These are phyloP conservation scores for Rusavskia elegans DNA, from an alignment of 495 filamentous ascomycete species.

Conservation along the genomic window DNA sequence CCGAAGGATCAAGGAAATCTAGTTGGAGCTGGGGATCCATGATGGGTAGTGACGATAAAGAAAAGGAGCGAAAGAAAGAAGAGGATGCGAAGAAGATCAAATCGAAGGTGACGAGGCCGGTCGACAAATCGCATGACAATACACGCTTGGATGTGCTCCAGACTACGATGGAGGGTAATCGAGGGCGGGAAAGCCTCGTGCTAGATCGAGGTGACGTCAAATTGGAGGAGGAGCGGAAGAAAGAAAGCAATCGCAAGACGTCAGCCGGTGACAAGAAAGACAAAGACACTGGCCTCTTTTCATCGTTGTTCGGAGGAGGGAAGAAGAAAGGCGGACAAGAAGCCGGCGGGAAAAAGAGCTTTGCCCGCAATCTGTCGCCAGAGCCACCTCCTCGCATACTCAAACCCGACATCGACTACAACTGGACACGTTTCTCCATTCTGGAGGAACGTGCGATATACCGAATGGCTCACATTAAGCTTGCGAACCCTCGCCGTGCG, in stretches of 20 bases:
- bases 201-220: constrained; percentile 66
- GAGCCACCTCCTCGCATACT: constrained; percentile 57
- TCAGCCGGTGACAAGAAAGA: constrained; percentile 71
- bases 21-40: constrained; percentile 60
- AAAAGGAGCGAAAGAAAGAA: constrained; percentile 52
- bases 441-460: constrained; percentile 96
- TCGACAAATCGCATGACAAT: constrained; percentile 44
- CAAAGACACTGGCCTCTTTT: constrained; percentile 66
- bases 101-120: constrained; percentile 42
- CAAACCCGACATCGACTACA: constrained; percentile 77
- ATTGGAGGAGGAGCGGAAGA: constrained; percentile 70
- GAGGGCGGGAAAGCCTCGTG: constrained; percentile 69
- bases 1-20: constrained; percentile 48
- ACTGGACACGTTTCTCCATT: constrained; percentile 91
- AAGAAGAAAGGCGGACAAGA: constrained; percentile 45
- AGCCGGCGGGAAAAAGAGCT: constrained; percentile 44
- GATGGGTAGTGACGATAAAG: constrained; percentile 51
- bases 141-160: constrained; percentile 70
- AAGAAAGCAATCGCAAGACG: constrained; percentile 58
- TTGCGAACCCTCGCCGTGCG: constrained; percentile 86
- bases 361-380: constrained; percentile 62
- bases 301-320: constrained; percentile 73
- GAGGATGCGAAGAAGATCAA: constrained; percentile 44
- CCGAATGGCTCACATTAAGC: constrained; percentile 95
- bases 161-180: constrained; percentile 54